A percentile compares a stretch with the other conserved stretches of the same genome.
Conservation (phyloP, 345 rosid species). For the Melaleuca quinquenervia region DNA sequence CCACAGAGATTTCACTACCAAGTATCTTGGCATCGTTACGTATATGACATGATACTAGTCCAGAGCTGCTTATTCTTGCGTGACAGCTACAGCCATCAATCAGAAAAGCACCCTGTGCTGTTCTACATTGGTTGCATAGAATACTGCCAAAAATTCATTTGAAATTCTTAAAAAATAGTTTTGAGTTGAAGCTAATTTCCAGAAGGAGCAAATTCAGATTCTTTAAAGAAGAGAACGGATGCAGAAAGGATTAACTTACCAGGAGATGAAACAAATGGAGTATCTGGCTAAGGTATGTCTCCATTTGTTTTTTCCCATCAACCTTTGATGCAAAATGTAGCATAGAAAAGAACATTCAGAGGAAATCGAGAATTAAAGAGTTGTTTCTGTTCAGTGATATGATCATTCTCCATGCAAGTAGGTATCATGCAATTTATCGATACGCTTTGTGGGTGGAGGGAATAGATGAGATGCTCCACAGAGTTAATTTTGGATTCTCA, state of each 20-base stretch:
- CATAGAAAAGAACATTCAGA: not conserved
- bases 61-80: not conserved
- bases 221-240: slow-evolving; percentile 10
- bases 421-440: not conserved
- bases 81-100: not conserved
- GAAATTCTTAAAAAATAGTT: not conserved
- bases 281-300: slow-evolving; percentile 27
- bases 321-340: not conserved
- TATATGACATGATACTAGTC: not conserved
- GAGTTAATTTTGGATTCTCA: slow-evolving; percentile 25
- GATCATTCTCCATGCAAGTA: not conserved
- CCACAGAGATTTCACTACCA: not conserved
- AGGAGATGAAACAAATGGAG: slow-evolving; percentile 29
- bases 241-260: slow-evolving; percentile 18
- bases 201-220: slow-evolving; percentile 35
- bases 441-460: slow-evolving; percentile 11
- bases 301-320: not conserved
- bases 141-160: not conserved
- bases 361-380: not conserved
- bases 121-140: not conserved
- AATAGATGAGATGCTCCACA: slow-evolving; percentile 46
- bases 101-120: not conserved
- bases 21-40: not conserved
- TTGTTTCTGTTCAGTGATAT: not conserved
- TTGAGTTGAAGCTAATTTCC: not conserved